Percentiles rank a stretch among this genome's conserved stretches.
phyloP scores from a whole-genome alignment of 148 eudicot species.

The Vaccinium myrtillus region DNA sequence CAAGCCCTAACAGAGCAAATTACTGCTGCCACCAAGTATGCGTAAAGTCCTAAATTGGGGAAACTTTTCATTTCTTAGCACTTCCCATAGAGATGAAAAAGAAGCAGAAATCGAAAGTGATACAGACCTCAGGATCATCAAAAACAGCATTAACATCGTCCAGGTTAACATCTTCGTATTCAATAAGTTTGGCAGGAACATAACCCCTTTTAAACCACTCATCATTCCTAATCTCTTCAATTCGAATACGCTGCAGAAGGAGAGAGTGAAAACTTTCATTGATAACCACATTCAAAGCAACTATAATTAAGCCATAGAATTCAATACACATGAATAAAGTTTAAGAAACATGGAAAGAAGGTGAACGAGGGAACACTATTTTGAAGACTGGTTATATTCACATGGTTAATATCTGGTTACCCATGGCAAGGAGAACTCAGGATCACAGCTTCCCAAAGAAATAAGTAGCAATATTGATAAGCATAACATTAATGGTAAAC shows the following conservation, averaged over 20 bases:
- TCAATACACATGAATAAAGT: not conserved
- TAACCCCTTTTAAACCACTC: constrained; percentile 88
- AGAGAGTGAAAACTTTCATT: not conserved
- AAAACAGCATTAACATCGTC: constrained; percentile 94
- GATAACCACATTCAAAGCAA: not conserved
- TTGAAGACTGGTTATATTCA: not conserved
- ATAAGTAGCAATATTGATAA: too few species aligned
- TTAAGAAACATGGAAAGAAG: not conserved
- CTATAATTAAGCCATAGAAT: not conserved
- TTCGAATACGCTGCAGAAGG: constrained; percentile 66
- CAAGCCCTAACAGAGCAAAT: not conserved
- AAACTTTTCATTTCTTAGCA: not conserved
- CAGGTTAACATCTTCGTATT: constrained; percentile 88
- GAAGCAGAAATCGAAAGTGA: constrained; percentile 4
- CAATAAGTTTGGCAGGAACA: constrained; percentile 66
- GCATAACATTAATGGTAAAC: not conserved
- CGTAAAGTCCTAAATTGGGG: not conserved
- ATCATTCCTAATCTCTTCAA: constrained; percentile 79
- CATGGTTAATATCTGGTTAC: not conserved
- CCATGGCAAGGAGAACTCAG: not conserved
- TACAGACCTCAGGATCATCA: constrained; percentile 83
- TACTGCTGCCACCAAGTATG: not conserved
- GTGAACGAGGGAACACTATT: not conserved
- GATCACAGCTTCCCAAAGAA: not conserved
- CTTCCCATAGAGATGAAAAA: not conserved